phyloP scores from a whole-genome alignment of 129 eudicot species.

The Centella asiatica region DNA sequence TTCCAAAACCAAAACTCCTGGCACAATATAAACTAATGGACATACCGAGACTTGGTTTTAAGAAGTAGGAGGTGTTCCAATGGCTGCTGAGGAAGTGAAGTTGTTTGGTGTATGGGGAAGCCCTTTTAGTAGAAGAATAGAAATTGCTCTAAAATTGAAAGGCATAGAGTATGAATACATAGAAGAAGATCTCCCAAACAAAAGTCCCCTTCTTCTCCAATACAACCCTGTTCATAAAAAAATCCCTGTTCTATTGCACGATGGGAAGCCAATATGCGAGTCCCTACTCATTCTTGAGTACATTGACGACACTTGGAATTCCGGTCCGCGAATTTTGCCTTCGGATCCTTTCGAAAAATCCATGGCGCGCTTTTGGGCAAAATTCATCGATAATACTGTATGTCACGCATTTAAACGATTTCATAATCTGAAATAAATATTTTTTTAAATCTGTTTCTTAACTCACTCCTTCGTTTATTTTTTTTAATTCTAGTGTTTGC shows the following conservation, averaged over 20 bases:
- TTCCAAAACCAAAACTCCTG: too few species aligned
- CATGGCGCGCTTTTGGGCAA: constrained; percentile 38
- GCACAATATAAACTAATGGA: too few species aligned
- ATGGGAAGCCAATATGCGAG: constrained; percentile 27
- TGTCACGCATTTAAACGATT: too few species aligned
- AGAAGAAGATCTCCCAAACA: constrained; percentile 22
- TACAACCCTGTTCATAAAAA: constrained; percentile 31
- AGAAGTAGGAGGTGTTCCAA: too few species aligned
- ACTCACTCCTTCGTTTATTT: neutral
- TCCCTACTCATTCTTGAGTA: constrained; percentile 32
- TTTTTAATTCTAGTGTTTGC: constrained; percentile 13
- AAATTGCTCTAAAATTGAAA: constrained; percentile 26
- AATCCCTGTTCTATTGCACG: constrained; percentile 29
- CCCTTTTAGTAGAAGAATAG: constrained; percentile 18
- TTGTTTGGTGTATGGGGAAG: constrained; percentile 21
- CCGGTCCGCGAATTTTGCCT: constrained; percentile 18
- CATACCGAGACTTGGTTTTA: too few species aligned
- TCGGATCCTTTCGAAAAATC: constrained; percentile 28
- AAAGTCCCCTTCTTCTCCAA: constrained; percentile 21
- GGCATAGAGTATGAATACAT: constrained; percentile 26
- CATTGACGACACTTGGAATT: constrained; percentile 30
- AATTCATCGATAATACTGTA: constrained; percentile 35
- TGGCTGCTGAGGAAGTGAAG: constrained; percentile 16
- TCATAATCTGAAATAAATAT: neutral
- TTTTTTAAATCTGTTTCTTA: neutral